These are phyloP conservation scores for Piper longum DNA, from an alignment of 164 flowering plant genomes.

Conservation along the genomic window DNA sequence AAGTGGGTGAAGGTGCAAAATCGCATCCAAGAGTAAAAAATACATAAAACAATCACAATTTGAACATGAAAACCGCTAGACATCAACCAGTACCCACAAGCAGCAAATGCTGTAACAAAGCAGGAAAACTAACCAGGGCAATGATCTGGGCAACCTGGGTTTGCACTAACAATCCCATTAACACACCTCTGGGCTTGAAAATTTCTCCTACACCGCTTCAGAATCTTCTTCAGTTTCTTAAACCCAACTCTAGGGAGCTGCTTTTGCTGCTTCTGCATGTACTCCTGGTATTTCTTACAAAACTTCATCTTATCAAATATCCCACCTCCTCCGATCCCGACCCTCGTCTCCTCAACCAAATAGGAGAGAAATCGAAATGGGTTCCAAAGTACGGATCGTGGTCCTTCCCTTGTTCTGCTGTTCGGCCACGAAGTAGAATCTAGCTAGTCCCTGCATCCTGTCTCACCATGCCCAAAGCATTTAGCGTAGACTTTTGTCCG, in stretches of 20 bases:
- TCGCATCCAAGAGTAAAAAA: no score
- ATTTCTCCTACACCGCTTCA: conserved; percentile 55
- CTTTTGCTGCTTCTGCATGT: conserved; percentile 54
- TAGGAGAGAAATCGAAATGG: not conserved
- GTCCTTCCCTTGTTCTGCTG: not conserved
- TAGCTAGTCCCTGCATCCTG: not conserved
- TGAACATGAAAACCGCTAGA: not conserved
- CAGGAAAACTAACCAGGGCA: conserved; percentile 33
- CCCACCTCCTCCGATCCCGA: not conserved
- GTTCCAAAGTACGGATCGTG: not conserved
- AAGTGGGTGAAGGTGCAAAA: no score
- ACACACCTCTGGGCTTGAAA: conserved; percentile 11
- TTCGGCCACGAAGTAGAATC: not conserved
- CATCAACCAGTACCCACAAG: not conserved
- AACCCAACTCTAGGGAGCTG: conserved; percentile 59
- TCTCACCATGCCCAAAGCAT: not conserved
- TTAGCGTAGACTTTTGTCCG: no score
- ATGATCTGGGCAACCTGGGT: conserved; percentile 24
- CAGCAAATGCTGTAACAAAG: not conserved
- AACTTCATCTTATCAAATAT: conserved; percentile 51
- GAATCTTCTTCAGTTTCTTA: conserved; percentile 65
- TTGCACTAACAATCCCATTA: conserved; percentile 8
- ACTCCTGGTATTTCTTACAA: conserved; percentile 77
- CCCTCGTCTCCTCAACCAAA: not conserved
- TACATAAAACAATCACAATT: not conserved